Evolutionary conservation across 306 rosid genomes (phyloP), one percentile per base, ranked within the genome.

Genomic region (Acacia melanoxylon): DNA sequence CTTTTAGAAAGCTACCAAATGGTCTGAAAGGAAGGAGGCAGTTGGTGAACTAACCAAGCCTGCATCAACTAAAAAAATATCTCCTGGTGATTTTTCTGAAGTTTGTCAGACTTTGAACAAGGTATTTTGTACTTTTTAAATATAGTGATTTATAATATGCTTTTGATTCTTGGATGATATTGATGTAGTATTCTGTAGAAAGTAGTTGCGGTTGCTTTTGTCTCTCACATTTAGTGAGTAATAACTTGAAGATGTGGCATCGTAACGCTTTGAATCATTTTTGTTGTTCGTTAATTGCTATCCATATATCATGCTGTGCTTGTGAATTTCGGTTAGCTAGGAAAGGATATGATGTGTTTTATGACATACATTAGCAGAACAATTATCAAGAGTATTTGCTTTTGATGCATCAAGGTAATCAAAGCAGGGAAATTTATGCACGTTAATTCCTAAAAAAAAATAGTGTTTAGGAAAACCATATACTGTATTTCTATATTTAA

Each of bases 11-110:
- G 99, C 98, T 72, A 77, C 99, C 77, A 96, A 96, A 83, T 96
- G 99, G 99, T 94, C 97, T 72, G 99, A 96, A 78, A 72, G 99
- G 74, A 96, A 94, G 90, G 99, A 91, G 83, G 99, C 98, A 84
- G 97, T 96, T 81, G 92, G 94, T 33, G 98, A 94, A 88, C 89
- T 96, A 61, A 91, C 94, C 70, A 96, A 91, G 85, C 98, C 92
- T 86, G 97, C 98, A 69, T 91, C 98, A 80, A 96, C 99, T 12
- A 96, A 87, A 92, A 92, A 85, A 87, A 91, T 96, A 72, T 95
- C 97, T 54, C 91, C 94, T 20, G 99, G 99, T 73, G 99, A 96
- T 86, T 96, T 96, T 85, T 81, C 97, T 40, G 99, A 96, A 94
- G 88, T 96, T 78, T 91, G 98, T 86, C 94, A 97, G 84, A 90